Conservation (phyloP, 2,329 filamentous ascomycete species). For the Parastagonospora nodorum region DNA sequence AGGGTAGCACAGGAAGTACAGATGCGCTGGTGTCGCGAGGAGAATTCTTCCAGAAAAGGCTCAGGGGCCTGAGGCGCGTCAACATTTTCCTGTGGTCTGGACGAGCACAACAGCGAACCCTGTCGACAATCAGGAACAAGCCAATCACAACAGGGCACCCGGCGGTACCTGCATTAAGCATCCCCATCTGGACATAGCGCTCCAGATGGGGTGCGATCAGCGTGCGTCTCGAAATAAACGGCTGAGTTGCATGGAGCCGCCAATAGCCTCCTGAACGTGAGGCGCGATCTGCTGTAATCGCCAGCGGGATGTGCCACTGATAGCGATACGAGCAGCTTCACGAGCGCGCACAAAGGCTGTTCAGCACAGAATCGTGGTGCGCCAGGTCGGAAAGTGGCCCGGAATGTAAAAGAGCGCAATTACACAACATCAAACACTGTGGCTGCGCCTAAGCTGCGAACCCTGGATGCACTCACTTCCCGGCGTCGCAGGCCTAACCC, state of each 20-base stretch:
- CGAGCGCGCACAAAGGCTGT: constrained; percentile 8
- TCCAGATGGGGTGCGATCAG: constrained; percentile 11
- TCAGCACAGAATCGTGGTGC: neutral
- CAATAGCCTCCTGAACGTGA: constrained; percentile 19
- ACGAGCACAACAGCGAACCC: constrained; percentile 11
- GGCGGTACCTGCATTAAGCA: constrained; percentile 30
- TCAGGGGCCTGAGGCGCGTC: constrained; percentile 32
- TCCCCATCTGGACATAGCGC: constrained; percentile 5
- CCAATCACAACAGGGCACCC: constrained; percentile 22
- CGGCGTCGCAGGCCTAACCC: constrained; percentile 22
- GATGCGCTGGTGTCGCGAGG: constrained; percentile 1
- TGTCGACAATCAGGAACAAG: constrained; percentile 21
- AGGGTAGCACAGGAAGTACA: neutral
- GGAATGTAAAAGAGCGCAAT: constrained; percentile 18
- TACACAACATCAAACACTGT: constrained; percentile 31
- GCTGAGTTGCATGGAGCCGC: constrained; percentile 16
- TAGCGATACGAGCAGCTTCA: constrained; percentile 12
- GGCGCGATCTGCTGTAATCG: constrained; percentile 4
- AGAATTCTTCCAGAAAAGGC: constrained; percentile 2
- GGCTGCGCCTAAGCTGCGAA: constrained; percentile 20
- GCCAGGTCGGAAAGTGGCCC: neutral
- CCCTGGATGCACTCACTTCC: constrained; percentile 15
- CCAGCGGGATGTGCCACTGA: constrained; percentile 8
- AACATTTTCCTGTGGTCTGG: constrained; percentile 16
- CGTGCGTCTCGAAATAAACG: constrained; percentile 26